phyloP scores from a whole-genome alignment of 1,284 basidiomycete genomes.

The Malassezia slooffiae region DNA sequence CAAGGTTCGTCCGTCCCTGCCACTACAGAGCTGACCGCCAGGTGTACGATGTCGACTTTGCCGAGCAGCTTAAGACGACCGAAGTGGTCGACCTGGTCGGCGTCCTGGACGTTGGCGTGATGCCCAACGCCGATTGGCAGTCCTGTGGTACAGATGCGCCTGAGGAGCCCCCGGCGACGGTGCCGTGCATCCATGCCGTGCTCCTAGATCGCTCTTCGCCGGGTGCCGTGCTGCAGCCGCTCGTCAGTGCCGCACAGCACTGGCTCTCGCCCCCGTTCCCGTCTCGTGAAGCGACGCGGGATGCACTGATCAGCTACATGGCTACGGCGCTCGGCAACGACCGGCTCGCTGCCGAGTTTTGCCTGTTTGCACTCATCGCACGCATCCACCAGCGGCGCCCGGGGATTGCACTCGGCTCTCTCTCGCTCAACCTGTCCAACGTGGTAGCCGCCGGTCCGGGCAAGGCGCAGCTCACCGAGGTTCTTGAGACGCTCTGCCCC shows the following conservation, averaged over 20 bases:
- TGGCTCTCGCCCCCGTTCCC: slow-evolving; percentile 3
- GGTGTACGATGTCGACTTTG: slow-evolving; percentile 31
- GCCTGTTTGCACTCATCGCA: slow-evolving; percentile 58
- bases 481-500: slow-evolving; percentile 52
- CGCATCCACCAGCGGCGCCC: slow-evolving; percentile 59
- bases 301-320: slow-evolving; percentile 23
- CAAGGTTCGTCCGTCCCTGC: slow-evolving; percentile 1
- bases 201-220: slow-evolving; percentile 11
- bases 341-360: slow-evolving; percentile 60
- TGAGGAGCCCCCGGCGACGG: slow-evolving; percentile 6
- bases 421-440: slow-evolving; percentile 53
- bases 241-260: not conserved
- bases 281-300: slow-evolving; percentile 1
- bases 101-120: slow-evolving; percentile 22
- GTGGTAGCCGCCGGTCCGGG: slow-evolving; percentile 52
- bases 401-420: slow-evolving; percentile 58
- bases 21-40: slow-evolving; percentile 5
- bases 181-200: slow-evolving; percentile 32
- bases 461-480: slow-evolving; percentile 53
- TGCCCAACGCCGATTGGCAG: slow-evolving; percentile 24
- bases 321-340: slow-evolving; percentile 24
- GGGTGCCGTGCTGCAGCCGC: not conserved
- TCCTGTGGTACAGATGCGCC: slow-evolving; percentile 8
- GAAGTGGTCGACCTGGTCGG: slow-evolving; percentile 39
- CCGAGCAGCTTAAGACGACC: slow-evolving; percentile 34